Evolutionary conservation across 352 stramenopile species (phyloP).

Genomic region (Phytophthora cactorum): DNA sequence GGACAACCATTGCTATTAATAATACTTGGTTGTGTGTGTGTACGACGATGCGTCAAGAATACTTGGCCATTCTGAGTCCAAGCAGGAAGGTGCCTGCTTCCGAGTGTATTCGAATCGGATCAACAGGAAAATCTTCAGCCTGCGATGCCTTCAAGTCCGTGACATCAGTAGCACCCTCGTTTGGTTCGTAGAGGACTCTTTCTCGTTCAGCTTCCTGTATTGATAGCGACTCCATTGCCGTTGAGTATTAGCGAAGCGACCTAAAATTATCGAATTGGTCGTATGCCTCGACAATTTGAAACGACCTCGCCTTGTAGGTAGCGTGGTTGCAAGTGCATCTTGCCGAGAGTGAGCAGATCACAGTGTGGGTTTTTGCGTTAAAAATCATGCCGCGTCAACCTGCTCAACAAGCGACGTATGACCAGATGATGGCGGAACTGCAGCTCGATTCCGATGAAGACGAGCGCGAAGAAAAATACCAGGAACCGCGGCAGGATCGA

Average conservation of each 20-base stretch:
- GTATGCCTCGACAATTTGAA: neutral
- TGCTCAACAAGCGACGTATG: slow-evolving; percentile 26
- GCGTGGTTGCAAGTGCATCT: neutral
- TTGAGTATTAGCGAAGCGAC: neutral
- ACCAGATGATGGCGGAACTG: slow-evolving; percentile 40
- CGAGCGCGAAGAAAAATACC: slow-evolving; percentile 12
- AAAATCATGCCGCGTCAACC: slow-evolving; percentile 12
- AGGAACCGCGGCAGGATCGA: slow-evolving; percentile 1
- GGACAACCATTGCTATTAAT: too few relatives aligned
- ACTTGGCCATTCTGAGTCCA: too few relatives aligned
- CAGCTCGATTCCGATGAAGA: slow-evolving; percentile 34
- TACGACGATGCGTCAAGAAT: too few relatives aligned
- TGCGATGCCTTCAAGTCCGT: too few relatives aligned
- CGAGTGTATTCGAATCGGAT: too few relatives aligned
- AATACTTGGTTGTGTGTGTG: too few relatives aligned
- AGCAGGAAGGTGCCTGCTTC: too few relatives aligned
- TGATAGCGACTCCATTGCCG: neutral
- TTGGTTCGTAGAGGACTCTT: too few relatives aligned
- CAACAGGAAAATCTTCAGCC: too few relatives aligned
- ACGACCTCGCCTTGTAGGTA: neutral
- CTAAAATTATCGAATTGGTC: slow-evolving; percentile 13
- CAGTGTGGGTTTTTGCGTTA: neutral
- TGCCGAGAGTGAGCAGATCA: neutral
- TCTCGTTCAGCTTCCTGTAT: too few relatives aligned
- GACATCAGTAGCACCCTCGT: too few relatives aligned